These are phyloP conservation scores for Pythium monospermum DNA, from an alignment of 352 stramenopile species.

Conservation along the genomic window DNA sequence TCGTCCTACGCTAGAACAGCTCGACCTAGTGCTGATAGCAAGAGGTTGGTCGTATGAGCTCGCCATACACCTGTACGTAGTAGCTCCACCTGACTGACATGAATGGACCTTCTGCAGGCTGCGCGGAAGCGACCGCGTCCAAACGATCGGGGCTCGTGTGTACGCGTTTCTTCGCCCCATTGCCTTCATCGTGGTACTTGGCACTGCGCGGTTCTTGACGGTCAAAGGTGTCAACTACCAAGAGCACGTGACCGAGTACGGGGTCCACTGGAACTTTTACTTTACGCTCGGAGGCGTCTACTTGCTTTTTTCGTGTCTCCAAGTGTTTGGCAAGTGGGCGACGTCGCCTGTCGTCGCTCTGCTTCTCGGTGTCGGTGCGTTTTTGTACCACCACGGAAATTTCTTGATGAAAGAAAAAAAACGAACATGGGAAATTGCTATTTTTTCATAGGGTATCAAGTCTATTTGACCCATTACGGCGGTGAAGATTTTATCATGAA, in stretches of 20 bases:
- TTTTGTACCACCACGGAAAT: not conserved
- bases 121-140: not conserved
- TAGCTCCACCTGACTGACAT: not conserved
- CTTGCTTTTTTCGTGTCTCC: slow-evolving; percentile 57
- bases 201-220: slow-evolving; percentile 60
- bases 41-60: slow-evolving; percentile 15
- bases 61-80: not conserved
- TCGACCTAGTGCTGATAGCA: slow-evolving; percentile 21
- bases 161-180: slow-evolving; percentile 72
- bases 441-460: slow-evolving; percentile 59
- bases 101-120: not conserved
- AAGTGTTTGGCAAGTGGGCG: slow-evolving; percentile 40
- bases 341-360: slow-evolving; percentile 37
- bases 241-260: slow-evolving; percentile 98
- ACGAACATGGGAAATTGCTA: slow-evolving; percentile 17
- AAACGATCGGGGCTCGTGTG: slow-evolving; percentile 12
- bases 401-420: not conserved
- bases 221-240: slow-evolving; percentile 87
- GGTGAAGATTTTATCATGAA: slow-evolving; percentile 79
- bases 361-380: slow-evolving; percentile 37
- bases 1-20: slow-evolving; percentile 59
- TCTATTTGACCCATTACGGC: slow-evolving; percentile 68
- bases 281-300: slow-evolving; percentile 92
- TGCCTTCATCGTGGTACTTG: slow-evolving; percentile 62
- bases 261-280: slow-evolving; percentile 99